Evolutionary conservation across 129 eudicot species (phyloP), one percentile per base, ranked within the genome.

Genomic region (Solidago caesia): DNA sequence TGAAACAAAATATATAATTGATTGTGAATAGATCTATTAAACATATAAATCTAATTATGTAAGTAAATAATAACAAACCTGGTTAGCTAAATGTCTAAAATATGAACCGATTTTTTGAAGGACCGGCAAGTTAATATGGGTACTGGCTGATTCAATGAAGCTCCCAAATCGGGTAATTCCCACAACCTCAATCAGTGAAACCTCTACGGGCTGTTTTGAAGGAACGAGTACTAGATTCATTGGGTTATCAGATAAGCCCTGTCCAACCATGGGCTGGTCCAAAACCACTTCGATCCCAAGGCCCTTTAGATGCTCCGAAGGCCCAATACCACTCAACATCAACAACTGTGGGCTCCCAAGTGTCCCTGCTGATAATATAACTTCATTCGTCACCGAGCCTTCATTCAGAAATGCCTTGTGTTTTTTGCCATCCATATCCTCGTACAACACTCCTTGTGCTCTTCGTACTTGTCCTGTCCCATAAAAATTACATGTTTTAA

Each of bases 241-340:
- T 5, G 97, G 96, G 64, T 91, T 91, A 72, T 91, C 97, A 6
- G 92, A 68, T 81, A 91, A 74, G 42, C 90, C 92, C 60, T 85
- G 92, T 10, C 97, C 96, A 66, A 91, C 92, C 84, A 80, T 84
- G 57, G 90, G 96, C 68, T 87, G 92, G 63, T 91, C 87, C 75
- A 91, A 44, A 12, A 91, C 65, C 6, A 91, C 85, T 2, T 63
- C 2, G 4, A 91, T 79, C 51, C 85, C 79, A 27, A 67, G 95
- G 72, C 77, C 80, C 81, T 2, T 66, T 45, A 91, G 79, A 14
- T 89, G 88, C n/a, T 75, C 44, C 2, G 69, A 64, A 8, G 97
- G 97, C 79, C 97, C 96, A 75, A 91, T 74, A 25, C 96, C 96
- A 80, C 90, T 91, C 44, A 88, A 48, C 97, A 91, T 86, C 53